phyloP scores from a whole-genome alignment of 2,329 filamentous ascomycete genomes.

The Aplosporella prunicola region DNA sequence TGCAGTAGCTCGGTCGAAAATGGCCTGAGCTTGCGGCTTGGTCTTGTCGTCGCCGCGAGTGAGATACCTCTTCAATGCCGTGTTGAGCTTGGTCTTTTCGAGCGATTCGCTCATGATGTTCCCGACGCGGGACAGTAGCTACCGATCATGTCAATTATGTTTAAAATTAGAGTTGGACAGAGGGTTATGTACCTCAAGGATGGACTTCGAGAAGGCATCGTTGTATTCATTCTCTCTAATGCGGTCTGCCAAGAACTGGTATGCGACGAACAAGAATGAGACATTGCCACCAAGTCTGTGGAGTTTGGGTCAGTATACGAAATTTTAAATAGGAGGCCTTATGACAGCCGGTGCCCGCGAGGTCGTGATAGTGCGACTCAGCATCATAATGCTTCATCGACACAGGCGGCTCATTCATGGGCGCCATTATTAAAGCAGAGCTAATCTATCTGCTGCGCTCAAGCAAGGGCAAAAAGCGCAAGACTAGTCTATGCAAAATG shows the following conservation, averaged over 20 bases:
- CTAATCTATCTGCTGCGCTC: too few relatives aligned
- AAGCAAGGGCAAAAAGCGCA: too few relatives aligned
- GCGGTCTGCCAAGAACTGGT: conserved; percentile 41
- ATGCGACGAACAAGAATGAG: conserved; percentile 36
- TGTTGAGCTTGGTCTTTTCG: conserved; percentile 57
- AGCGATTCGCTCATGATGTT: conserved; percentile 51
- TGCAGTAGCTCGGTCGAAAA: conserved; percentile 38
- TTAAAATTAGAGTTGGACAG: conserved; percentile 23
- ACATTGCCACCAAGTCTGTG: conserved; percentile 25
- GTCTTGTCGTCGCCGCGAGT: conserved; percentile 57
- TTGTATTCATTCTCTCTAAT: conserved; percentile 37
- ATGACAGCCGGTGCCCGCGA: too few relatives aligned
- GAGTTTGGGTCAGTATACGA: too few relatives aligned
- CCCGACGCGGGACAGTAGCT: conserved; percentile 53
- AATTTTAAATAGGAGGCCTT: too few relatives aligned
- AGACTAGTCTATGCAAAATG: conserved; percentile 2
- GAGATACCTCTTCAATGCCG: conserved; percentile 52
- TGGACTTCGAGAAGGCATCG: conserved; percentile 30
- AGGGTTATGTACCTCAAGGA: conserved; percentile 28
- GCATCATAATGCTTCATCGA: too few relatives aligned
- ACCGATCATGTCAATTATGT: conserved; percentile 19
- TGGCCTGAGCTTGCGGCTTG: conserved; percentile 51
- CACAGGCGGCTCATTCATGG: too few relatives aligned
- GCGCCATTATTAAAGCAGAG: too few relatives aligned
- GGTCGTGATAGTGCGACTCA: too few relatives aligned